phyloP scores from a whole-genome alignment of 805 yeast genomes.

The Starmerella etchellsii region DNA sequence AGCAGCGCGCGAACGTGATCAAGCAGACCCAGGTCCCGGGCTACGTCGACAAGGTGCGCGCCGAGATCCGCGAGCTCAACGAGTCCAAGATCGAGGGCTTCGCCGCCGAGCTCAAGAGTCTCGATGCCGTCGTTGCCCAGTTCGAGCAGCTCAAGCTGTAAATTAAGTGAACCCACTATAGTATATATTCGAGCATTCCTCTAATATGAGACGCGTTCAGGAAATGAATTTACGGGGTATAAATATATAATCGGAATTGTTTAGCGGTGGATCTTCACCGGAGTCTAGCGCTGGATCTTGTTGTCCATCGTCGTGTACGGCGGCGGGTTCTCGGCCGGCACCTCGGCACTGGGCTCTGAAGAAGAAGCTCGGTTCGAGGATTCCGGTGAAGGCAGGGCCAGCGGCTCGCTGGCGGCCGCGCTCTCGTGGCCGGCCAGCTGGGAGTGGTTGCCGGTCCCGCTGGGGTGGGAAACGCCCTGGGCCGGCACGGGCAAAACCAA shows the following conservation, averaged over 20 bases:
- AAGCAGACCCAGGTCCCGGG: slow-evolving; percentile 62
- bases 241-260: too few species aligned
- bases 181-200: too few species aligned
- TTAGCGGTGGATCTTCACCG: too few species aligned
- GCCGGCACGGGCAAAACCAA: too few species aligned
- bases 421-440: too few species aligned
- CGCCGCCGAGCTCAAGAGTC: slow-evolving; percentile 79
- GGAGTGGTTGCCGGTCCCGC: too few species aligned
- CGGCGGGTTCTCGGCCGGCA: slow-evolving; percentile 1
- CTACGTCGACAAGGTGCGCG: slow-evolving; percentile 74
- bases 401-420: too few species aligned
- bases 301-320: slow-evolving; percentile 6
- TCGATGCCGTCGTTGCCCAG: slow-evolving; percentile 71
- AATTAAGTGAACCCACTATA: neutral
- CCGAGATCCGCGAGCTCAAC: slow-evolving; percentile 69
- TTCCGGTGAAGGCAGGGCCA: too few species aligned
- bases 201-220: neutral
- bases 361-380: too few species aligned
- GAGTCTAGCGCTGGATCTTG: slow-evolving; percentile 7
- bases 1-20: slow-evolving; percentile 47
- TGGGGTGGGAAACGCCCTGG: too few species aligned
- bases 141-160: slow-evolving; percentile 37
- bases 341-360: too few species aligned
- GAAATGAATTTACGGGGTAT: too few species aligned
- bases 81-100: slow-evolving; percentile 52